phyloP scores from a whole-genome alignment of 768 basidiomycete species.

The Epithele typhae region DNA sequence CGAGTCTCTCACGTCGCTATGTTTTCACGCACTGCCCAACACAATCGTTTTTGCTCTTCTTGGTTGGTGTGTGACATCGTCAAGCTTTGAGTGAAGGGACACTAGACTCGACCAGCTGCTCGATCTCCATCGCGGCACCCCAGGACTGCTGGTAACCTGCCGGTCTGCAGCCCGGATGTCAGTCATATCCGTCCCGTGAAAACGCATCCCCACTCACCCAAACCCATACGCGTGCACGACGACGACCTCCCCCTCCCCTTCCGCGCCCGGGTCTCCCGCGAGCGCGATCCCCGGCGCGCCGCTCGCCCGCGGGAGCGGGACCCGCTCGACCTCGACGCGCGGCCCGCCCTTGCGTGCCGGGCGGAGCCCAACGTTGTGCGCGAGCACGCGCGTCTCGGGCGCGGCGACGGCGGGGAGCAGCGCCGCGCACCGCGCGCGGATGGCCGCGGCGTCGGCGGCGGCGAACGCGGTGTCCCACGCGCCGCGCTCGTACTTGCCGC shows the following conservation, averaged over 20 bases:
- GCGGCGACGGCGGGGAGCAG: conserved; percentile 33
- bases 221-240: conserved; percentile 62
- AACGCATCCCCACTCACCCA: conserved; percentile 33
- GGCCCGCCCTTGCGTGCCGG: conserved; percentile 54
- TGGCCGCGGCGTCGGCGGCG: conserved; percentile 36
- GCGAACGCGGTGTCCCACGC: conserved; percentile 50
- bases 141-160: conserved; percentile 27
- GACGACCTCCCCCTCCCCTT: conserved; percentile 23
- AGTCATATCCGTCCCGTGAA: background rate
- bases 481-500: conserved; percentile 50
- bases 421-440: conserved; percentile 42
- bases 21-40: conserved; percentile 3
- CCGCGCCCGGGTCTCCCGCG: conserved; percentile 14
- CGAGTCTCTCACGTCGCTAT: conserved; percentile 1
- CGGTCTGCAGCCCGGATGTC: conserved; percentile 9
- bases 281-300: conserved; percentile 10
- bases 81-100: too few relatives aligned
- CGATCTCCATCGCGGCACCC: conserved; percentile 25
- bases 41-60: too few relatives aligned
- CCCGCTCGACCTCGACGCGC: conserved; percentile 46
- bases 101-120: conserved; percentile 11
- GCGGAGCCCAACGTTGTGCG: conserved; percentile 56
- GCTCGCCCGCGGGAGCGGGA: conserved; percentile 31
- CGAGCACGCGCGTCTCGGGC: conserved; percentile 38
- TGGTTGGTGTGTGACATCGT: too few relatives aligned